Evolutionary conservation across 805 yeast species (phyloP).

Genomic region (Candida sanyiensis): DNA sequence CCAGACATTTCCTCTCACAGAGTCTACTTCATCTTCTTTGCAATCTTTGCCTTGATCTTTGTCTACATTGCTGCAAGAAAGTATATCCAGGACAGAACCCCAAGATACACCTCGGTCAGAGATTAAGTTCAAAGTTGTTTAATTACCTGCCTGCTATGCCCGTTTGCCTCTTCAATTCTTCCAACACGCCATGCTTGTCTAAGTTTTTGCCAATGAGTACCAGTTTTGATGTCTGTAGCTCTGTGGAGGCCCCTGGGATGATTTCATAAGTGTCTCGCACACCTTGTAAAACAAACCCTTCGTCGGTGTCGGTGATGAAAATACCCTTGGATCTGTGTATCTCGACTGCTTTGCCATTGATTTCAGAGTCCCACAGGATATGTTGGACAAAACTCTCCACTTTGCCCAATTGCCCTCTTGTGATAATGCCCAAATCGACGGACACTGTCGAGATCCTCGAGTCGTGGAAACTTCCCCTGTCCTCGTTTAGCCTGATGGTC

Average conservation of each 20-base stretch:
- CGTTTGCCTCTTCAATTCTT: slow-evolving; percentile 27
- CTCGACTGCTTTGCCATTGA: slow-evolving; percentile 45
- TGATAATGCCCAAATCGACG: slow-evolving; percentile 36
- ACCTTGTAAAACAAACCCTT: slow-evolving; percentile 56
- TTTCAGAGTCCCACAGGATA: slow-evolving; percentile 66
- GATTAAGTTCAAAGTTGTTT: slow-evolving; percentile 9
- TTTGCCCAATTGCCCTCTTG: slow-evolving; percentile 32
- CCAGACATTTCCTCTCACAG: slow-evolving; percentile 11
- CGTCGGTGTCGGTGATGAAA: slow-evolving; percentile 36
- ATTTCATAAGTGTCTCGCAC: slow-evolving; percentile 90
- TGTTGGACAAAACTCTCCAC: slow-evolving; percentile 64
- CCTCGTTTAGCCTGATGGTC: slow-evolving; percentile 23
- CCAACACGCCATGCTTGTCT: slow-evolving; percentile 29
- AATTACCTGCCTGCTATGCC: slow-evolving; percentile 11
- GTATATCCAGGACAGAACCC: slow-evolving; percentile 3
- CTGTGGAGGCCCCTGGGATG: slow-evolving; percentile 39
- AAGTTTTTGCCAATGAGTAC: slow-evolving; percentile 74
- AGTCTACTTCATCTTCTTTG: slow-evolving; percentile 16
- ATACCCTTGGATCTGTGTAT: slow-evolving; percentile 83
- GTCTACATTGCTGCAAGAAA: slow-evolving; percentile 18
- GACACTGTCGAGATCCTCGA: slow-evolving; percentile 50
- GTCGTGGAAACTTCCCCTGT: slow-evolving; percentile 38
- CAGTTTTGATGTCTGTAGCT: slow-evolving; percentile 44
- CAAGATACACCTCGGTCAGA: slow-evolving; percentile 25
- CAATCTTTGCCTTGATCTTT: slow-evolving; percentile 14